A percentile compares a stretch with the other conserved stretches of the same genome.
phyloP scores from a whole-genome alignment of 2,329 filamentous ascomycete genomes.

The Epichloe scottii region DNA sequence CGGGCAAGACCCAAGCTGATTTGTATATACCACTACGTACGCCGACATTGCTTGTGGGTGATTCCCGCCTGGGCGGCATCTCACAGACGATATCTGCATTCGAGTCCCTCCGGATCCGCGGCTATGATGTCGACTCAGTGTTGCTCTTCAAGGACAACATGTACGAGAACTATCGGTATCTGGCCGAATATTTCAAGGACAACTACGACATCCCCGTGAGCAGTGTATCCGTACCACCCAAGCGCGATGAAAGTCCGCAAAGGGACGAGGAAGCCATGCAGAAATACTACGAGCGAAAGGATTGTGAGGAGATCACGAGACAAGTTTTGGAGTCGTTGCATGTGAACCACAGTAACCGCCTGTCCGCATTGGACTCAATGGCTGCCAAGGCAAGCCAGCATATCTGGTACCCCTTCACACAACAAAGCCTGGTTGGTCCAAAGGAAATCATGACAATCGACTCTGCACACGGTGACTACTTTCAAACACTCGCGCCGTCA shows the following conservation, averaged over 20 bases:
- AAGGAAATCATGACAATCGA: constrained; percentile 63
- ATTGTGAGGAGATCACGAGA: constrained; percentile 24
- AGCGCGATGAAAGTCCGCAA: constrained; percentile 21
- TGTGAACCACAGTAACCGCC: constrained; percentile 39
- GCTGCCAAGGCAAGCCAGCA: constrained; percentile 43
- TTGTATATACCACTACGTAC: constrained; percentile 62
- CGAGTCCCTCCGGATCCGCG: constrained; percentile 64
- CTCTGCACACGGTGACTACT: constrained; percentile 67
- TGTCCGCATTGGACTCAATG: constrained; percentile 49
- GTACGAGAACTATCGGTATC: constrained; percentile 57
- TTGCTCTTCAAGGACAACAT: constrained; percentile 53
- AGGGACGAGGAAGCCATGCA: constrained; percentile 46
- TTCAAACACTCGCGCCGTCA: constrained; percentile 40
- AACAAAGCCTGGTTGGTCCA: constrained; percentile 52
- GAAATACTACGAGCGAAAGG: constrained; percentile 47
- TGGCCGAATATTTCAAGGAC: constrained; percentile 53
- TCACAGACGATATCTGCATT: constrained; percentile 69
- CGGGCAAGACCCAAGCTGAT: constrained; percentile 65
- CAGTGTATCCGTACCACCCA: constrained; percentile 47
- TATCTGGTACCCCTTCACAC: constrained; percentile 84
- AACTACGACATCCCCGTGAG: constrained; percentile 44
- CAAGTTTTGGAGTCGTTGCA: constrained; percentile 39
- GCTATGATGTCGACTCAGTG: constrained; percentile 62
- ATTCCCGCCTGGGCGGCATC: constrained; percentile 66
- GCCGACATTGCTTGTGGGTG: constrained; percentile 62